These are phyloP conservation scores for Boletus reticulatus DNA, from an alignment of 768 basidiomycete species.

Conservation along the genomic window DNA sequence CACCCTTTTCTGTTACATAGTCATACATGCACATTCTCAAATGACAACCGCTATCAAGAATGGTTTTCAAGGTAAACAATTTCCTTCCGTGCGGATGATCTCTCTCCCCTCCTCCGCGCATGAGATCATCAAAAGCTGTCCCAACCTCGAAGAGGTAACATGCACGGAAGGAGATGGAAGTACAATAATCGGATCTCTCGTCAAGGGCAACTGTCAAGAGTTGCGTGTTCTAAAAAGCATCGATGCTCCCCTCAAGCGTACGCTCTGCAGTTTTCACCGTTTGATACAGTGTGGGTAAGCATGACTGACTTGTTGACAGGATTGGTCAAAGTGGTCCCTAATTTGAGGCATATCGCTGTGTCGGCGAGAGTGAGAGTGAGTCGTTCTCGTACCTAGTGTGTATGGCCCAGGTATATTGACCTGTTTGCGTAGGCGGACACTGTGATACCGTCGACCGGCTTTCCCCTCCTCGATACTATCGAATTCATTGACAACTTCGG, in stretches of 20 bases:
- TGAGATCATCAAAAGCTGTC: conserved; percentile 9
- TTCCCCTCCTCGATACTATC: conserved; percentile 3
- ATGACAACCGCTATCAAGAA: conserved; percentile 5
- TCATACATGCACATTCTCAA: neutral
- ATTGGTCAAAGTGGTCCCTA: conserved; percentile 4
- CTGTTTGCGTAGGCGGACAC: neutral
- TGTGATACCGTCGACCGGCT: neutral
- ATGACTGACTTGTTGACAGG: neutral
- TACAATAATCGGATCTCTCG: conserved; percentile 1
- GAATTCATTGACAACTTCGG: neutral
- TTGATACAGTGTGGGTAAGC: neutral
- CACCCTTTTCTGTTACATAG: neutral
- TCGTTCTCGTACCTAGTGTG: neutral
- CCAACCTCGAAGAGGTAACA: conserved; percentile 7
- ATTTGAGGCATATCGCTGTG: neutral
- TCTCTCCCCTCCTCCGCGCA: conserved; percentile 3
- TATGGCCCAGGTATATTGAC: neutral
- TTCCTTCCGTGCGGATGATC: conserved; percentile 6
- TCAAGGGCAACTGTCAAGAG: neutral
- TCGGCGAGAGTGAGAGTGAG: neutral
- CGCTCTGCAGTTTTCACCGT: conserved; percentile 5
- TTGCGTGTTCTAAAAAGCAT: conserved; percentile 2
- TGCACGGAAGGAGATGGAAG: conserved; percentile 5
- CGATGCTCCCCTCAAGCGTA: neutral
- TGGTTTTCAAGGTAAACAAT: conserved; percentile 3